Percentiles rank a stretch among this genome's conserved stretches.
phyloP scores from a whole-genome alignment of 139 green algal species.

The Micractinium sp. region DNA sequence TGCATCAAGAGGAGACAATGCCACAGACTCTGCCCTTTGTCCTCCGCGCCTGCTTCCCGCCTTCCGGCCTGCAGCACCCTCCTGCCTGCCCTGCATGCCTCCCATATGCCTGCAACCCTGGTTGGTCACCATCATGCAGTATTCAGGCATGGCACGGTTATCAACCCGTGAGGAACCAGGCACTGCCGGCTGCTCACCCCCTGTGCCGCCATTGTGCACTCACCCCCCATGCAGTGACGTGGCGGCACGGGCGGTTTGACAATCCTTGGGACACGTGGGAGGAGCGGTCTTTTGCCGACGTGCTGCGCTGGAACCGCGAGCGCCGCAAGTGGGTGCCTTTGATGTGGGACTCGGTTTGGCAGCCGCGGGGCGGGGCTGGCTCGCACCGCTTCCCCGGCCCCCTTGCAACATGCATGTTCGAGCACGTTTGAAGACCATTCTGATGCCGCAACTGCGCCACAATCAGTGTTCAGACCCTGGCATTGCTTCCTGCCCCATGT shows the following conservation, averaged over 20 bases:
- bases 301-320: conserved; percentile 37
- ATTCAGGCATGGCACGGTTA: too few relatives aligned
- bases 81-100: not conserved
- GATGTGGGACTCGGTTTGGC: not conserved
- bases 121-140: too few relatives aligned
- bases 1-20: too few relatives aligned
- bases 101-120: too few relatives aligned
- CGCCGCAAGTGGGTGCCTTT: not conserved
- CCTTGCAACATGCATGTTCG: not conserved
- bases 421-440: too few relatives aligned
- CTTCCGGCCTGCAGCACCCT: not conserved
- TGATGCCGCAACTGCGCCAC: not conserved
- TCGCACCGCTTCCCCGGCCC: not conserved
- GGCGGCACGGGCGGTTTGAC: conserved; percentile 39
- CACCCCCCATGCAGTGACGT: not conserved
- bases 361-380: not conserved
- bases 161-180: too few relatives aligned
- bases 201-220: not conserved
- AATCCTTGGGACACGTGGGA: conserved; percentile 52
- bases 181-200: not conserved
- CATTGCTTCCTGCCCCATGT: too few relatives aligned
- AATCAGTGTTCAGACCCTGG: not conserved
- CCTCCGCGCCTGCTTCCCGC: too few relatives aligned
- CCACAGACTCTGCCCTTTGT: too few relatives aligned
- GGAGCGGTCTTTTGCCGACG: conserved; percentile 37